A percentile compares a stretch with the other conserved stretches of the same genome.
Evolutionary conservation across 768 basidiomycete genomes (phyloP).

Genomic region (Termitomyces sp.): DNA sequence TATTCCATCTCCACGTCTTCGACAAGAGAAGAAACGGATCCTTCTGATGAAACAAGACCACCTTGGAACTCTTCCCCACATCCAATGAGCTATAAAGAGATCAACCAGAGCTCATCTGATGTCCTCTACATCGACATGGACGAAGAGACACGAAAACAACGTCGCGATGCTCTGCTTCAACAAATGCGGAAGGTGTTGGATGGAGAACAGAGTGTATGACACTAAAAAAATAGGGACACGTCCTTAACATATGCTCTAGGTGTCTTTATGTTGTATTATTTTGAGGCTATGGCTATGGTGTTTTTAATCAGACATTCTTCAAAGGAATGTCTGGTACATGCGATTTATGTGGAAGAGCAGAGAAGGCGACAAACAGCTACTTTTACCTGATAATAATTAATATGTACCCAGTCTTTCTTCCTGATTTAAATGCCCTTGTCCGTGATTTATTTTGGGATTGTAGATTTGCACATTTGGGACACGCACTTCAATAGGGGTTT

Average conservation of each 20-base stretch:
- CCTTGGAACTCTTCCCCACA: neutral
- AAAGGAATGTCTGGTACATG: neutral
- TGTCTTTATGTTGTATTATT: neutral
- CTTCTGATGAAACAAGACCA: neutral
- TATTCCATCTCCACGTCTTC: neutral
- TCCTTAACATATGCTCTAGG: neutral
- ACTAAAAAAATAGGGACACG: no score
- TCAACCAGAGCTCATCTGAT: neutral
- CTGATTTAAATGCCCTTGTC: neutral
- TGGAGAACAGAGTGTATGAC: neutral
- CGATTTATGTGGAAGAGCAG: neutral
- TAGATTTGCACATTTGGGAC: neutral
- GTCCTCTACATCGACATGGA: neutral
- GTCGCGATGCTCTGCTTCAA: slow-evolving; percentile 3
- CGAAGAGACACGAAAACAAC: neutral
- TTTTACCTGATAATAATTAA: no score
- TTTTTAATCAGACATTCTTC: neutral
- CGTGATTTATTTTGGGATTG: neutral
- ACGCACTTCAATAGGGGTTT: neutral
- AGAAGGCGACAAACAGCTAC: neutral
- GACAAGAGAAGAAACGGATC: neutral
- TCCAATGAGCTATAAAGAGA: neutral
- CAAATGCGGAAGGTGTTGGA: slow-evolving; percentile 8
- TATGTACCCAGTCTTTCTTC: neutral
- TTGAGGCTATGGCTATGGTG: neutral